These are phyloP conservation scores for Coniochaeta sp. DNA, from an alignment of 2,329 filamentous ascomycete species.

Conservation along the genomic window DNA sequence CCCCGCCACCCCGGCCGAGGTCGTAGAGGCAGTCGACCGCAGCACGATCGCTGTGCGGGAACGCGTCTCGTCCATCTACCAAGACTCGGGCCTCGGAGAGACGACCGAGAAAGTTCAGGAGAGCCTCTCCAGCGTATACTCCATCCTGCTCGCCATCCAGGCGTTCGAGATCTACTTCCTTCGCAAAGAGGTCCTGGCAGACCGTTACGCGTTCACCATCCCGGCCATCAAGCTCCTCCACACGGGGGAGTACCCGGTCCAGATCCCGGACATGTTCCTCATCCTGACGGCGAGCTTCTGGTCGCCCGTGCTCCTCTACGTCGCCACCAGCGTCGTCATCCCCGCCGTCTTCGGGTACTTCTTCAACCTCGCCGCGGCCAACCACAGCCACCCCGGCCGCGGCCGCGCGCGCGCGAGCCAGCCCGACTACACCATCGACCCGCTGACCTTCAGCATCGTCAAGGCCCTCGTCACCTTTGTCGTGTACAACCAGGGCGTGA, in stretches of 20 bases:
- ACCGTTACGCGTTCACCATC: constrained; percentile 66
- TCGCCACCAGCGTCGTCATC: constrained; percentile 61
- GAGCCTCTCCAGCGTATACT: constrained; percentile 62
- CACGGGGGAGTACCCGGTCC: constrained; percentile 53
- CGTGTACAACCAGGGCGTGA: constrained; percentile 64
- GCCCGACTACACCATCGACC: constrained; percentile 64
- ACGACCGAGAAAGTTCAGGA: constrained; percentile 60
- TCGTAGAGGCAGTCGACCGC: constrained; percentile 70
- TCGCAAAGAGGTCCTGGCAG: constrained; percentile 62
- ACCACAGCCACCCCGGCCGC: constrained; percentile 26
- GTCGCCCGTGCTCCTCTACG: constrained; percentile 73
- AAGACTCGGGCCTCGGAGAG: constrained; percentile 60
- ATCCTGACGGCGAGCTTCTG: constrained; percentile 75
- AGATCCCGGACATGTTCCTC: constrained; percentile 73
- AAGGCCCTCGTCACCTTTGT: constrained; percentile 79
- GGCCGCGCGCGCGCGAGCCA: constrained; percentile 32
- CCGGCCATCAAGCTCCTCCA: constrained; percentile 52
- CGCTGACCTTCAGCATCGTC: constrained; percentile 80
- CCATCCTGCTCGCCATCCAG: constrained; percentile 62
- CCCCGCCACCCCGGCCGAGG: constrained; percentile 71
- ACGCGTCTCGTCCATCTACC: constrained; percentile 57
- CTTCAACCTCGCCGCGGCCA: constrained; percentile 69
- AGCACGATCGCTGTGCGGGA: constrained; percentile 59
- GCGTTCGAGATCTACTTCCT: constrained; percentile 66
- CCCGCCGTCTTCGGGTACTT: constrained; percentile 76